These are phyloP conservation scores for Plasmodium reichenowi DNA, from an alignment of 169 alveolate species.

Conservation along the genomic window DNA sequence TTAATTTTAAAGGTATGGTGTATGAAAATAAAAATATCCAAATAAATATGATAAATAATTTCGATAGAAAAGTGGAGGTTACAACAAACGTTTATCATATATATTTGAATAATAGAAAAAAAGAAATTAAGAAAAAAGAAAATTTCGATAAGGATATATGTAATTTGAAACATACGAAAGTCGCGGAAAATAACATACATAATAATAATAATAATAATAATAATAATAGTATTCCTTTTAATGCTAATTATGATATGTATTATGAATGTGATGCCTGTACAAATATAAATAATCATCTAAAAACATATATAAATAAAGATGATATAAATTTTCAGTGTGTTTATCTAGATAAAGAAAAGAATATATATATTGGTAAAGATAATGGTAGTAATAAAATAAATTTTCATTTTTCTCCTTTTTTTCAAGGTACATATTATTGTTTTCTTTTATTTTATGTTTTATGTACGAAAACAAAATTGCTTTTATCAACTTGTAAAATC, in stretches of 20 bases:
- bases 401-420: constrained; percentile 63
- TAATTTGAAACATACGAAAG: not conserved
- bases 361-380: not conserved
- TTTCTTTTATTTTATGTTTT: constrained; percentile 38
- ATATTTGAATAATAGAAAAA: constrained; percentile 47
- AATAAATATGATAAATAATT: constrained; percentile 46
- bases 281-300: constrained; percentile 21
- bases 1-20: constrained; percentile 57
- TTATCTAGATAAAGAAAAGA: constrained; percentile 1
- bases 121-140: constrained; percentile 22
- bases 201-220: not conserved
- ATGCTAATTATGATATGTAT: not conserved
- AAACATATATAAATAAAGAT: constrained; percentile 2
- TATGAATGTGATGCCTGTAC: constrained; percentile 47
- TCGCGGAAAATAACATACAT: too few species aligned
- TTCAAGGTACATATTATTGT: constrained; percentile 53
- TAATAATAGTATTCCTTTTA: not conserved
- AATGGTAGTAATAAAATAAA: constrained; percentile 34
- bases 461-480: constrained; percentile 27
- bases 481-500: constrained; percentile 45
- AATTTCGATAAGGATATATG: constrained; percentile 31
- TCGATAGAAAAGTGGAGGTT: constrained; percentile 32
- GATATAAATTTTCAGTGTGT: constrained; percentile 28
- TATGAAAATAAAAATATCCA: constrained; percentile 57
- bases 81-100: constrained; percentile 33